Evolutionary conservation across 2,329 filamentous ascomycete species (phyloP), one percentile per base, ranked within the genome.

Genomic region (Calonectria hongkongensis): DNA sequence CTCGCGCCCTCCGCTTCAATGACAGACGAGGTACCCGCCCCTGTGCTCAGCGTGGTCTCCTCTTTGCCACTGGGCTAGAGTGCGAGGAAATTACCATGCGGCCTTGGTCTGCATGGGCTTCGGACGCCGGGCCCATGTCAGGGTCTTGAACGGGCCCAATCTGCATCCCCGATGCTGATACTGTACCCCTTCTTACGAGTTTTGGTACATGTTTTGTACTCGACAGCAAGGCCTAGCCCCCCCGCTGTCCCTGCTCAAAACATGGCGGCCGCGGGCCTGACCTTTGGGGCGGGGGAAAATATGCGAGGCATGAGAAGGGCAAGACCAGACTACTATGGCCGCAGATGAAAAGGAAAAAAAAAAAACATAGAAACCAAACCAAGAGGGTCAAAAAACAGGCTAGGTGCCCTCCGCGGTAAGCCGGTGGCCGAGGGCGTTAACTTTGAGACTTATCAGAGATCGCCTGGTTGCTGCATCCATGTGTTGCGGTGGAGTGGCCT

Each of bases 401-500:
- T 79, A 79, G 77, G 74, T 79, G 74, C 70, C 63, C 73, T 77
- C 68, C 51, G 77, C 75, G 71, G 78, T 79, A 77, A 75, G 70
- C 76, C 77, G 76, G 73, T 80, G 76, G 75, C 63, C 76, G 73
- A 79, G 75, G 76, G 78, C 77, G 78, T 79, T 79, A 80, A 80
- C 76, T 79, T 79, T 80, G 78, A 75, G 77, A 80, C 78, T 79
- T 79, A 79, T 80, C 77, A 85, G 84, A 88, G 86, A 87, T 88
- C 86, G 86, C 78, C 81, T 84, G 81, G 81, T 81, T 81, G 84
- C 85, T 87, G 86, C 86, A 86, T 86, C 78, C 78, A 79, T 81
- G 79, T 81, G 79, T 79, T 72, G 85, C 84, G 85, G 90, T 92
- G 90, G 90, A 91, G 89, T 88, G 89, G 87, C 85, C 86, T 91